Conservation (phyloP, 345 rosid genomes). For the Mangifera indica region DNA sequence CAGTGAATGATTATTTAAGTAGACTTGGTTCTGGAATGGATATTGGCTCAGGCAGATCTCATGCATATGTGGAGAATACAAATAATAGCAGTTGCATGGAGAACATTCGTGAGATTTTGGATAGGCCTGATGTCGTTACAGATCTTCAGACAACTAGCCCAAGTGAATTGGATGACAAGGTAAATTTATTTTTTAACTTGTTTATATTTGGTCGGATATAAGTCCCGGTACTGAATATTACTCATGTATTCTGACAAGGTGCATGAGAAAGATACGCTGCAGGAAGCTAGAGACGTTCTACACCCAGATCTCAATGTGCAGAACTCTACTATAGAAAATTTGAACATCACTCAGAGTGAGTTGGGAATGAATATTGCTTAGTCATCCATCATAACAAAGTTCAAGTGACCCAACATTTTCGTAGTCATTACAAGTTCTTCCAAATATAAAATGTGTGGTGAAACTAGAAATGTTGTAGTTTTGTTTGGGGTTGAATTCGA, state of each 20-base stretch:
- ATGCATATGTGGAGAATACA: conserved; percentile 24
- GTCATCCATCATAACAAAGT: not conserved
- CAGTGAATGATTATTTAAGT: conserved; percentile 23
- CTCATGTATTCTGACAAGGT: conserved; percentile 17
- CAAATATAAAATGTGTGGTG: not conserved
- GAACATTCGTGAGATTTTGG: conserved; percentile 30
- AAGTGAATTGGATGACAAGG: conserved; percentile 32
- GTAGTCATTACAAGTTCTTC: not conserved
- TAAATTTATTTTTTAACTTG: conserved; percentile 29
- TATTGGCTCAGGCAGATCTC: conserved; percentile 30
- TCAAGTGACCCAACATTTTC: not conserved
- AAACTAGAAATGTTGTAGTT: not conserved
- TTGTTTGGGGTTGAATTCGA: too few species aligned
- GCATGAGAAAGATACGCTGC: conserved; percentile 35
- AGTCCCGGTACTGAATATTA: conserved; percentile 21
- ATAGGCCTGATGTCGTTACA: conserved; percentile 25
- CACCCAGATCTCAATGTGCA: conserved; percentile 24
- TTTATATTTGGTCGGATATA: conserved; percentile 14
- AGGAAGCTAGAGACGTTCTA: conserved; percentile 33
- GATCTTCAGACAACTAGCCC: conserved; percentile 30
- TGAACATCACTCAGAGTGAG: conserved; percentile 25
- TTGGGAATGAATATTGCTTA: conserved; percentile 37
- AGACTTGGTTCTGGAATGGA: conserved; percentile 28
- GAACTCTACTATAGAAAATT: conserved; percentile 25
- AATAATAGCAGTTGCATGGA: conserved; percentile 17